Conservation (phyloP, 1,139 yeast species). For the Suhomyces wounanorum region DNA sequence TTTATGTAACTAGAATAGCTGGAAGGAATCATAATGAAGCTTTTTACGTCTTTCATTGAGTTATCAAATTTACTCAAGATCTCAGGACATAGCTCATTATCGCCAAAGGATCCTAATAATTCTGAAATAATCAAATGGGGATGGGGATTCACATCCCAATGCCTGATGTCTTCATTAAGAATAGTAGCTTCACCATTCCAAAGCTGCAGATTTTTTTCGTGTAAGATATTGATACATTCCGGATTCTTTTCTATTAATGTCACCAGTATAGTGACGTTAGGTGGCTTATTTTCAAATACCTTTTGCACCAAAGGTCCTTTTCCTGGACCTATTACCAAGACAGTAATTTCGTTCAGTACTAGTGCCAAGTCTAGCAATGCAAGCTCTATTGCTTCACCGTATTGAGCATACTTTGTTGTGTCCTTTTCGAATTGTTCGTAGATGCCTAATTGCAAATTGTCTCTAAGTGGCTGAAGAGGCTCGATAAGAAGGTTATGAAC, state of each 20-base stretch:
- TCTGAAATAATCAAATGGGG: slow-evolving; percentile 71
- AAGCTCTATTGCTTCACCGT: slow-evolving; percentile 62
- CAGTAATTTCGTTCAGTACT: slow-evolving; percentile 12
- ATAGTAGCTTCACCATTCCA: slow-evolving; percentile 55
- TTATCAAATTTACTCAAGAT: slow-evolving; percentile 40
- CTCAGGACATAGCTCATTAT: slow-evolving; percentile 88
- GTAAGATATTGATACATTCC: slow-evolving; percentile 54
- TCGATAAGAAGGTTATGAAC: slow-evolving; percentile 20
- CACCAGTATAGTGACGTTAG: slow-evolving; percentile 10
- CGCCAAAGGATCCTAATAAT: slow-evolving; percentile 86
- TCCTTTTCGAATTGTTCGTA: slow-evolving; percentile 76
- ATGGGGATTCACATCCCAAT: slow-evolving; percentile 34
- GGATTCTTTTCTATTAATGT: slow-evolving; percentile 66
- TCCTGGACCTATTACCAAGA: slow-evolving; percentile 84
- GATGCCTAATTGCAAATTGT: slow-evolving; percentile 56
- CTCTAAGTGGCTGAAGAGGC: slow-evolving; percentile 73
- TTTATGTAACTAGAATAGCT: slow-evolving; percentile 60
- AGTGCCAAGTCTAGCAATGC: slow-evolving; percentile 45
- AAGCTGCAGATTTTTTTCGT: slow-evolving; percentile 36
- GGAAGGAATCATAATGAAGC: slow-evolving; percentile 62
- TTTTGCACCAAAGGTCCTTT: slow-evolving; percentile 73
- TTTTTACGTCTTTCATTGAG: neutral
- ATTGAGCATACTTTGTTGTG: slow-evolving; percentile 61
- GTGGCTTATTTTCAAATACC: slow-evolving; percentile 33
- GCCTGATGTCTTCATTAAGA: slow-evolving; percentile 58